Evolutionary conservation across 148 eudicot species (phyloP).

Genomic region (Cornus kousa): DNA sequence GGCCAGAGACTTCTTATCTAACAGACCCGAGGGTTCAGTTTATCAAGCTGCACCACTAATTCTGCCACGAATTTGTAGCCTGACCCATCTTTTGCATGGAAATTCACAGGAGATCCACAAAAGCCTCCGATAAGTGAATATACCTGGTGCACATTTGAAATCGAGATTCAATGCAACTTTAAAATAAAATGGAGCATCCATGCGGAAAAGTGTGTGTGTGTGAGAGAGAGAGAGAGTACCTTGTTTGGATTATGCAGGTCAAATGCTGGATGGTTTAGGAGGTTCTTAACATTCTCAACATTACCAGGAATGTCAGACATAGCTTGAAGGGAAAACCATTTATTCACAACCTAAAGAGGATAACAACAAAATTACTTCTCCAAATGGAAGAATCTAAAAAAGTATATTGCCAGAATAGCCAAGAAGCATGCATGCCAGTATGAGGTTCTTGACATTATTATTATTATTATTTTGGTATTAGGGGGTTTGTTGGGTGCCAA

Average conservation of each 20-base stretch:
- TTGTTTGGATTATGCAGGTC: conserved; percentile 93
- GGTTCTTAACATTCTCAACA: conserved; percentile 80
- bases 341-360: conserved; percentile 69
- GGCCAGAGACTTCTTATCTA: not conserved
- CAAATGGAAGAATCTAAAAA: too few relatives aligned
- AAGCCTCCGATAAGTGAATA: conserved; percentile 87
- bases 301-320: conserved; percentile 77
- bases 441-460: too few relatives aligned
- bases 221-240: conserved; percentile 27
- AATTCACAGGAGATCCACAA: conserved; percentile 87
- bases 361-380: not conserved
- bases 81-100: conserved; percentile 95
- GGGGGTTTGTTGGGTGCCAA: too few relatives aligned
- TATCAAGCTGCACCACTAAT: conserved; percentile 81
- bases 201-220: not conserved
- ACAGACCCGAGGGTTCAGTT: conserved; percentile 85
- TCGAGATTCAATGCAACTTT: not conserved
- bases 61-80: conserved; percentile 96
- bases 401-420: not conserved
- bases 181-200: not conserved
- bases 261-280: conserved; percentile 84
- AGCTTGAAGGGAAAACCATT: conserved; percentile 97
- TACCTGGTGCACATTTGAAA: conserved; percentile 40
- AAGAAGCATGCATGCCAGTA: not conserved
- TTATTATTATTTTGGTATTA: too few relatives aligned